Conservation (phyloP, 1,284 basidiomycete species). For the Phellopilus nigrolimitatus region DNA sequence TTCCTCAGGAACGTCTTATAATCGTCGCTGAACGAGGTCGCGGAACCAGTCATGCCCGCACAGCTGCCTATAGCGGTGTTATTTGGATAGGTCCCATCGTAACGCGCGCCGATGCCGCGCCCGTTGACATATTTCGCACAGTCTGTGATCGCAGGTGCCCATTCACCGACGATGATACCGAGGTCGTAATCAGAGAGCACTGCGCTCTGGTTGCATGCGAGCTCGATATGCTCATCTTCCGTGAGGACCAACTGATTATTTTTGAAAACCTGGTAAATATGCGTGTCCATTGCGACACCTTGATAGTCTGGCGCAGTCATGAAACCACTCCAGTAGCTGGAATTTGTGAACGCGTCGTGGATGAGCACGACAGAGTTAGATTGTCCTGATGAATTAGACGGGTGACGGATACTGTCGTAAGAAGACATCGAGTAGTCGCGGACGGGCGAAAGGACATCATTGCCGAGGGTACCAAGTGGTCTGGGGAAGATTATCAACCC, state of each 20-base stretch:
- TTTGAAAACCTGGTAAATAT: slow-evolving; percentile 80
- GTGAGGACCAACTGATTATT: slow-evolving; percentile 48
- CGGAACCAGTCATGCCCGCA: slow-evolving; percentile 63
- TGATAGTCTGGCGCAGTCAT: slow-evolving; percentile 52
- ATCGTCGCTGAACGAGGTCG: slow-evolving; percentile 61
- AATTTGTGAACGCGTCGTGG: slow-evolving; percentile 82
- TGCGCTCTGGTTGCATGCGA: slow-evolving; percentile 51
- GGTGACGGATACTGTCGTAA: slow-evolving; percentile 69
- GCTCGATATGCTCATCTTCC: slow-evolving; percentile 56
- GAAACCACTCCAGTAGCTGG: slow-evolving; percentile 72
- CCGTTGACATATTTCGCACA: slow-evolving; percentile 79
- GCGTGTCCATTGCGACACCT: slow-evolving; percentile 80
- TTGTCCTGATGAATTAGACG: slow-evolving; percentile 51
- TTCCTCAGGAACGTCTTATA: slow-evolving; percentile 84
- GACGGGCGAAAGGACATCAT: slow-evolving; percentile 48
- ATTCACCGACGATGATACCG: slow-evolving; percentile 81
- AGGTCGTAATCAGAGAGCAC: slow-evolving; percentile 53
- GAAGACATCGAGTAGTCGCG: slow-evolving; percentile 74
- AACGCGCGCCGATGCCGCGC: slow-evolving; percentile 63
- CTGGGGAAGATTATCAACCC: slow-evolving; percentile 46
- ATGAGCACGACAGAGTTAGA: slow-evolving; percentile 68
- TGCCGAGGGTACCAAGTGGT: slow-evolving; percentile 70
- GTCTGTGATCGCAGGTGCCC: slow-evolving; percentile 79
- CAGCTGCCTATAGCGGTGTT: slow-evolving; percentile 71
- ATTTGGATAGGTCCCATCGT: slow-evolving; percentile 70